Conservation (phyloP, 495 filamentous ascomycete genomes). For the Xanthoparmelia taractica region DNA sequence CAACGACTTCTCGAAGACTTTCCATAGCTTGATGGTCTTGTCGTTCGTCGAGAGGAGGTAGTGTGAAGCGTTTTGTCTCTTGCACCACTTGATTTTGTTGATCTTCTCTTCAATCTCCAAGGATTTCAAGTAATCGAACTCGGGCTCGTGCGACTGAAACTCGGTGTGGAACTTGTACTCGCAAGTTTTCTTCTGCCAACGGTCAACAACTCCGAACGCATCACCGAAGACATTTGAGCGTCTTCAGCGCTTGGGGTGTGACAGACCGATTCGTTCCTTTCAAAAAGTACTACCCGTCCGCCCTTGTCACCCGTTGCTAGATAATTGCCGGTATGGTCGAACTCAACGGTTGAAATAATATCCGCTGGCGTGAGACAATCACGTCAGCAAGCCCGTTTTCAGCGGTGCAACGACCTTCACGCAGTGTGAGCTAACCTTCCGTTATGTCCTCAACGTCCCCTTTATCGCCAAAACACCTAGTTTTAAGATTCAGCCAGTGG, state of each 20-base stretch:
- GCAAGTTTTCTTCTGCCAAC: conserved; percentile 91
- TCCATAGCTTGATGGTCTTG: conserved; percentile 99
- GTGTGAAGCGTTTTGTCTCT: conserved; percentile 94
- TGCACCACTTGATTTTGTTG: conserved; percentile 99
- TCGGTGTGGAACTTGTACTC: conserved; percentile 99
- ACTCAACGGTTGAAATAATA: conserved; percentile 98
- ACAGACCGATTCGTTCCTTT: conserved; percentile 92
- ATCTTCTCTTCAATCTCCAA: conserved; percentile 99
- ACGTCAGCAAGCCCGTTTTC: conserved; percentile 9
- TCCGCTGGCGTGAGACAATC: conserved; percentile 56
- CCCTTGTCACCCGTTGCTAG: conserved; percentile 97
- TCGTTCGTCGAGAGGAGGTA: conserved; percentile 98
- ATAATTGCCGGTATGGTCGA: conserved; percentile 98
- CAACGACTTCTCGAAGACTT: conserved; percentile 97
- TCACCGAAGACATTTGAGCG: conserved; percentile 9
- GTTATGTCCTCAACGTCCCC: conserved; percentile 99
- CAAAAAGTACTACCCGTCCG: conserved; percentile 91
- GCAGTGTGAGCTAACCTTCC: conserved; percentile 60
- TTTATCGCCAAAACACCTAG: conserved; percentile 98
- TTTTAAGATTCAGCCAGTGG: conserved; percentile 23
- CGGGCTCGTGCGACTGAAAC: conserved; percentile 98
- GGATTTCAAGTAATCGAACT: conserved; percentile 98
- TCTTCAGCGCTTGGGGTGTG: neutral
- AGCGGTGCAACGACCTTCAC: neutral
- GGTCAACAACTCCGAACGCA: conserved; percentile 23